A percentile compares a stretch with the other conserved stretches of the same genome.
These are phyloP conservation scores for Logfia minima DNA, from an alignment of 129 eudicot genomes.

Conservation along the genomic window DNA sequence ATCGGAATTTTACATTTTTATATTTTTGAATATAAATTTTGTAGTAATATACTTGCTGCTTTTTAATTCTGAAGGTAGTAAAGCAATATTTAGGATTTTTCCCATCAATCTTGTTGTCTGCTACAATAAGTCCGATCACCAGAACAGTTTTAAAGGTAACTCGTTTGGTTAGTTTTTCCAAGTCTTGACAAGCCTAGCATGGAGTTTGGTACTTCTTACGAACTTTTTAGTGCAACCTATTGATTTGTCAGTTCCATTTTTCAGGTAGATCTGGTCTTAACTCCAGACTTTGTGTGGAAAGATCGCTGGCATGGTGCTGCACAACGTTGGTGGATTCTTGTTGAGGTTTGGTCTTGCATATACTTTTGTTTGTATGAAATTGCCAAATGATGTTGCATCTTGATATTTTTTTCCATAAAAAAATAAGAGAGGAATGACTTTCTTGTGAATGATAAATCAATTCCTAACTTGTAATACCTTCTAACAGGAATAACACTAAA, in stretches of 20 bases:
- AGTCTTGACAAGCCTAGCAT: neutral
- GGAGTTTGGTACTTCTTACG: neutral
- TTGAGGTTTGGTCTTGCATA: constrained; percentile 64
- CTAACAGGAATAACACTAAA: constrained; percentile 6
- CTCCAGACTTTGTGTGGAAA: constrained; percentile 93
- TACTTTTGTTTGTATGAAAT: constrained; percentile 8
- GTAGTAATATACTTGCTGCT: constrained; percentile 16
- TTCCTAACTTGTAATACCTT: neutral
- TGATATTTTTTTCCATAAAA: constrained; percentile 4
- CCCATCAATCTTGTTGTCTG: constrained; percentile 85
- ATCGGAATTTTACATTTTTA: constrained; percentile 15
- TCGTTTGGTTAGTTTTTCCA: constrained; percentile 14
- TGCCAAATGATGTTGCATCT: constrained; percentile 13
- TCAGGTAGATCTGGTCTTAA: constrained; percentile 82
- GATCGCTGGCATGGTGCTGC: constrained; percentile 99
- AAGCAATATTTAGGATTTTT: constrained; percentile 88
- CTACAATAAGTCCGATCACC: constrained; percentile 97
- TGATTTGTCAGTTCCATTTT: constrained; percentile 26
- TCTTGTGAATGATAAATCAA: neutral
- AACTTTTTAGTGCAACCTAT: neutral
- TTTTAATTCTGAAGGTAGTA: constrained; percentile 52
- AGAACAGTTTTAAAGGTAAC: constrained; percentile 96
- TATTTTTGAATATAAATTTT: neutral
- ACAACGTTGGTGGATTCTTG: constrained; percentile 99
- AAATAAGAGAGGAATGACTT: neutral